Conservation (phyloP, 75 land plant genomes). For the Cupressus sempervirens region DNA sequence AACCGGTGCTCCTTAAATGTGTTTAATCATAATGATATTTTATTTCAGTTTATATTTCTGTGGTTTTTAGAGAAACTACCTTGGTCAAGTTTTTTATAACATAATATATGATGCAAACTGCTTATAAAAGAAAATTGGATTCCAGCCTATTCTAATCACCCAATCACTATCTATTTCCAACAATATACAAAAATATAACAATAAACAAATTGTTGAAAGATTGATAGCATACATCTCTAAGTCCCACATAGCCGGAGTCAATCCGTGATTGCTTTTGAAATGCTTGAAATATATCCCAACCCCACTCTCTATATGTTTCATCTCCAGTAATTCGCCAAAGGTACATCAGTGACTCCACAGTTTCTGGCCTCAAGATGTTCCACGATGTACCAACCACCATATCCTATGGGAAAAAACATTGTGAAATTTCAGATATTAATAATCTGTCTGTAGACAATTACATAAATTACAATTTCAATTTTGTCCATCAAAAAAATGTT, state of each 20-base stretch:
- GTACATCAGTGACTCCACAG: slow-evolving; percentile 94
- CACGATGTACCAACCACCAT: slow-evolving; percentile 93
- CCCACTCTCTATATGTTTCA: slow-evolving; percentile 92
- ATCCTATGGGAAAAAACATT: slow-evolving; percentile 42
- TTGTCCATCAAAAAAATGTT: neutral
- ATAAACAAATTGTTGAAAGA: neutral
- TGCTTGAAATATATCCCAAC: slow-evolving; percentile 98
- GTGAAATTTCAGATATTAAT: neutral
- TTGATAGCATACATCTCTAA: slow-evolving; percentile 78
- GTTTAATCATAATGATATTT: no score
- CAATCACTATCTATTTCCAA: neutral
- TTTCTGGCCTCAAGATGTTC: slow-evolving; percentile 97
- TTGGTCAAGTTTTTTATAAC: neutral
- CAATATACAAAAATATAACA: neutral
- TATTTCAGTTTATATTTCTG: no score
- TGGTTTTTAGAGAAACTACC: neutral
- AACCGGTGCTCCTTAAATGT: no score
- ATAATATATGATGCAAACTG: neutral
- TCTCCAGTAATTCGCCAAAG: slow-evolving; percentile 89
- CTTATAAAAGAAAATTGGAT: neutral
- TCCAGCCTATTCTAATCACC: neutral
- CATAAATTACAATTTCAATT: neutral
- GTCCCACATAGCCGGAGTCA: slow-evolving; percentile 90
- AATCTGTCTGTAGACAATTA: neutral
- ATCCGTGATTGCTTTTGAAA: slow-evolving; percentile 85